Base-by-base conservation (phyloP, 768 basidiomycete species). In the Holtermanniella nyarrowii region DNA sequence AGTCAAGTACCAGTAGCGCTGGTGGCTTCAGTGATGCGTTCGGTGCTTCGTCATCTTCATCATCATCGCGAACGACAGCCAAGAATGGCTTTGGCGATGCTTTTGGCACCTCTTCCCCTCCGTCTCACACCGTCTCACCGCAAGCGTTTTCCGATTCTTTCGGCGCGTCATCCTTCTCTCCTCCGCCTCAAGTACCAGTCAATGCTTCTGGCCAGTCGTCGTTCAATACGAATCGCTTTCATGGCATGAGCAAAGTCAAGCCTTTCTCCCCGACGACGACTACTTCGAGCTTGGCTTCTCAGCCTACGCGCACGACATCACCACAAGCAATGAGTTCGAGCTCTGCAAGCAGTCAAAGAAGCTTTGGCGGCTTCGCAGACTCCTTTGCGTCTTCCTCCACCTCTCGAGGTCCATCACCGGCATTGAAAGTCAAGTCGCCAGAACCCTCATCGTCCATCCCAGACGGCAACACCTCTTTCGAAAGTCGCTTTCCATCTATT, bases 401-500 rank as follows among this genome's bases (percentile, higher is more conserved):
- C 4, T 31, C 57, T 3, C 24, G 42, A 26, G 31, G 52, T 3
- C 18, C 51, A 14, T 49, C 59, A 3, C 31, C 43, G 7, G 47
- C 52, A 1, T 44, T 55, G 3, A 49, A 24, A 22, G 24, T 22
- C 12, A 59, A 53, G 18, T 26, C 50, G 1, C 54, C 73, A 5
- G 50, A 43, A 13, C 47, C 53, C 21, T 42, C 51, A 12, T 54
- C 61, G 22, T 49, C 61, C 12, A 49, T 54, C n/a, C 48, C 56
- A 31, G 53, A 62, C 37, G 55, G 54, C 12, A 57, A 65, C 25
- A 25, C 53, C 44, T 55, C 20, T 65, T 76, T 52, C 16, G 88
- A 90, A 69, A 77, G 80, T 25, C 78, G 86, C 48, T 95, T 86
- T 69, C 90, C 90, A 0, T 85, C 90, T 0, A 73, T 95, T 40